These are phyloP conservation scores for Colletotrichum sp. DNA, from an alignment of 2,329 filamentous ascomycete species.

Conservation along the genomic window DNA sequence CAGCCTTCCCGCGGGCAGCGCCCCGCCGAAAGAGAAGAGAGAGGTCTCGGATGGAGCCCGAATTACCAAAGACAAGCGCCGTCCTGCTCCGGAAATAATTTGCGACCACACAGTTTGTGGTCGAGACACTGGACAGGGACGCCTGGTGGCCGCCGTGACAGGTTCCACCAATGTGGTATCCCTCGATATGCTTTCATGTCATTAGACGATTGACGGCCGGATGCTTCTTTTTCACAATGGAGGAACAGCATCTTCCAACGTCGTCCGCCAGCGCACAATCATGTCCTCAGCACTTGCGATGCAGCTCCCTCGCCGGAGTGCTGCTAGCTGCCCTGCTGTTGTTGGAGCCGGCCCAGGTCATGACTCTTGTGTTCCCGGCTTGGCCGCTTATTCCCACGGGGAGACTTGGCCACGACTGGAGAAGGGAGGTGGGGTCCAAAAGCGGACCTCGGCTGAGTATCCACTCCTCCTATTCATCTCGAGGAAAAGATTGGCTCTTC, in stretches of 20 bases:
- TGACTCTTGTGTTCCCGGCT: background rate
- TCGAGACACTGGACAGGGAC: background rate
- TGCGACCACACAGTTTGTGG: background rate
- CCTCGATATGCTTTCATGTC: background rate
- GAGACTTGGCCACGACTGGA: background rate
- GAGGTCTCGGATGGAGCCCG: background rate
- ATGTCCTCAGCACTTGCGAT: background rate
- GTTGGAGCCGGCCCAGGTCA: background rate
- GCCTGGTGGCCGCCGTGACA: background rate
- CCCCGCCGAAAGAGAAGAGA: background rate
- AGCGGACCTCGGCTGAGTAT: constrained; percentile 10
- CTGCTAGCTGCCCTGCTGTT: background rate
- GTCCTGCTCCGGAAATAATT: constrained; percentile 3
- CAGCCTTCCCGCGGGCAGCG: background rate
- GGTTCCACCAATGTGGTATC: background rate
- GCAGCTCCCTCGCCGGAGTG: background rate
- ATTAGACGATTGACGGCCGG: background rate
- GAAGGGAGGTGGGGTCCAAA: background rate
- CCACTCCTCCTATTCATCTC: constrained; percentile 9
- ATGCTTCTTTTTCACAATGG: background rate
- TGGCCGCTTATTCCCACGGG: background rate
- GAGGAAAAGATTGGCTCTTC: background rate
- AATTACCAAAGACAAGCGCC: background rate
- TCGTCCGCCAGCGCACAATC: background rate
- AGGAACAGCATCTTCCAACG: background rate